Conservation (phyloP, 306 rosid genomes). For the Lotus japonicus region DNA sequence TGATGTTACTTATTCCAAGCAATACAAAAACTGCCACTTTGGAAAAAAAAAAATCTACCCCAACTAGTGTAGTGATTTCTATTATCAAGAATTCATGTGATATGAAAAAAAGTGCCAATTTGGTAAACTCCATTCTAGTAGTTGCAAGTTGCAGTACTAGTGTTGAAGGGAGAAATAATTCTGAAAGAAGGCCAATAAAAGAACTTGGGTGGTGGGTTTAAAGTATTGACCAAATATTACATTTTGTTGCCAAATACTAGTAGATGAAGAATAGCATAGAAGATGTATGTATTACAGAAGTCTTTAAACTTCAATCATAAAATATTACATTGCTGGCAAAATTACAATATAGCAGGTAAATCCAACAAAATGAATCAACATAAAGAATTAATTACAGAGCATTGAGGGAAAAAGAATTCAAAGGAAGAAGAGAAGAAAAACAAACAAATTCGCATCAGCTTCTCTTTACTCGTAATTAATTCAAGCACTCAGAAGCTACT, state of each 20-base stretch:
- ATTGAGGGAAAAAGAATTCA: slow-evolving; percentile 17
- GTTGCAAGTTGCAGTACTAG: too few species aligned
- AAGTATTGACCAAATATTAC: too few species aligned
- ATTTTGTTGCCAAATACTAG: background rate
- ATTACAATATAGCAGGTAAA: background rate
- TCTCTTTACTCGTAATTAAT: too few species aligned
- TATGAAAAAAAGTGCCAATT: background rate
- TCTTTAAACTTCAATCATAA: background rate
- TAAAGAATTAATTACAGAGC: slow-evolving; percentile 1
- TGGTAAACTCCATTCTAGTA: background rate
- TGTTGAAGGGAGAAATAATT: too few species aligned
- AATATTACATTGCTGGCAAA: slow-evolving; percentile 2
- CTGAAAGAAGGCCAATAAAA: too few species aligned
- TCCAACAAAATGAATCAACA: background rate
- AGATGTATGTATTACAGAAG: background rate
- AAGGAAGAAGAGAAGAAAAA: background rate
- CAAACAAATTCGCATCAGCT: background rate
- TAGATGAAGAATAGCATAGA: background rate
- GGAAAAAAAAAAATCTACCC: too few species aligned
- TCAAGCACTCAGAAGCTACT: too few species aligned
- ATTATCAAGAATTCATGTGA: too few species aligned
- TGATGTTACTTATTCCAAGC: too few species aligned
- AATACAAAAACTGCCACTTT: too few species aligned
- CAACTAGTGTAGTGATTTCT: too few species aligned
- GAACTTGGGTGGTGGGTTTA: too few species aligned